Evolutionary conservation across 2,329 filamentous ascomycete species (phyloP).

Genomic region (Microsporum audouinii): DNA sequence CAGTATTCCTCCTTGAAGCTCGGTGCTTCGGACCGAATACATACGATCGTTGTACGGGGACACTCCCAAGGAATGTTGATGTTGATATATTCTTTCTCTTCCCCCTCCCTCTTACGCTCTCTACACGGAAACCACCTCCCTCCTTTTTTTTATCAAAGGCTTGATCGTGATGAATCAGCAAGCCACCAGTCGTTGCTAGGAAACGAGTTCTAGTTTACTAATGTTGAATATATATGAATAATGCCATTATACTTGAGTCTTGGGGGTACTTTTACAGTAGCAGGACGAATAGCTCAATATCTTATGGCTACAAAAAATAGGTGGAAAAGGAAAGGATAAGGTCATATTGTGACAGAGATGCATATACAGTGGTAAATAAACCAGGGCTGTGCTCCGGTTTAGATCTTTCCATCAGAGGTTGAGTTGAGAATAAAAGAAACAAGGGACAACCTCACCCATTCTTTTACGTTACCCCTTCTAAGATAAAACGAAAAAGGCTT

Average conservation of each 20-base stretch:
- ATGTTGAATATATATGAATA: too few species aligned
- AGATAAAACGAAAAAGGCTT: neutral
- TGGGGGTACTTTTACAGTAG: neutral
- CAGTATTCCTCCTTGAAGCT: neutral
- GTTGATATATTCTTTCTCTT: neutral
- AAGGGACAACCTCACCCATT: constrained; percentile 1
- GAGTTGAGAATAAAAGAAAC: neutral
- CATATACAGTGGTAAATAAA: constrained; percentile 1
- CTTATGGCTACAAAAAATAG: neutral
- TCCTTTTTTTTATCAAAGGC: too few species aligned
- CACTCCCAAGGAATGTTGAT: neutral
- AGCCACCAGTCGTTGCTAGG: too few species aligned
- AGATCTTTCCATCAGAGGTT: neutral
- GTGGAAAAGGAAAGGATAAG: neutral
- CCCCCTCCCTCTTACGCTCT: too few species aligned
- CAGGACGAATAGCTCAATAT: neutral
- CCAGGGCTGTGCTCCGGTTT: neutral
- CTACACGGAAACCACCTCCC: too few species aligned
- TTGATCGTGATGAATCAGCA: too few species aligned
- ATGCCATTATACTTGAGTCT: too few species aligned
- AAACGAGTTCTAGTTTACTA: too few species aligned
- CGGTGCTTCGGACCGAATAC: neutral
- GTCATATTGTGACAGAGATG: neutral
- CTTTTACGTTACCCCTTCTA: constrained; percentile 4
- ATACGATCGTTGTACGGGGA: neutral